Conservation (phyloP, 176 grass and related monocot species). For the Oropetium thomaeum region DNA sequence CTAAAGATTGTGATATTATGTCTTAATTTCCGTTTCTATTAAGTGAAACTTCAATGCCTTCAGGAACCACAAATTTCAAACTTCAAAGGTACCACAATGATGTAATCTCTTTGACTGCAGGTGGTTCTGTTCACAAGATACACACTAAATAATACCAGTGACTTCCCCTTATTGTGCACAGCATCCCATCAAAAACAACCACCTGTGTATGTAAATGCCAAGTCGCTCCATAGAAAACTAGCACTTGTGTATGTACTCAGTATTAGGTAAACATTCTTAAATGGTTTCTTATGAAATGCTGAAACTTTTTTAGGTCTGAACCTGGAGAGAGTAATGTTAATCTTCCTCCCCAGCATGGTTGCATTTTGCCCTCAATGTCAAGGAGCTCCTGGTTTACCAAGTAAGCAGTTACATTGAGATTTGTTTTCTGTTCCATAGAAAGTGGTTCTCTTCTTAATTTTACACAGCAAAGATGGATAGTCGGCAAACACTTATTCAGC, state of each 20-base stretch:
- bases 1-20: background rate
- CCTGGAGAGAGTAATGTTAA: conserved; percentile 33
- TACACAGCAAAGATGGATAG: background rate
- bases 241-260: conserved; percentile 43
- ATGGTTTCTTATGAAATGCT: conserved; percentile 33
- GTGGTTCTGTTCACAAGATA: conserved; percentile 79
- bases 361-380: conserved; percentile 66
- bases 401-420: conserved; percentile 44
- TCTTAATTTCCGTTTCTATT: conserved; percentile 12
- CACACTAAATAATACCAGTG: conserved; percentile 61
- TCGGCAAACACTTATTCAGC: conserved; percentile 13
- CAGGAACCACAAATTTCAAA: conserved; percentile 9
- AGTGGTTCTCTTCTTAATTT: conserved; percentile 22
- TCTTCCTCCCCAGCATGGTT: conserved; percentile 60
- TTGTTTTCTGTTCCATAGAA: conserved; percentile 26
- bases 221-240: conserved; percentile 28
- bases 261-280: conserved; percentile 29
- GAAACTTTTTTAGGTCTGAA: conserved; percentile 56
- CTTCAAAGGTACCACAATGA: conserved; percentile 10
- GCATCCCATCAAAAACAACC: conserved; percentile 47
- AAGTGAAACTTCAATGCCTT: conserved; percentile 19
- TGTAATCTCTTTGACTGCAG: conserved; percentile 48
- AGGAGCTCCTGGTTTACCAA: conserved; percentile 72
- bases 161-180: conserved; percentile 56
- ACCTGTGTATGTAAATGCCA: conserved; percentile 40